Base-by-base conservation (phyloP, 2,329 filamentous ascomycete species). In the Parascedosporium putredinis region DNA sequence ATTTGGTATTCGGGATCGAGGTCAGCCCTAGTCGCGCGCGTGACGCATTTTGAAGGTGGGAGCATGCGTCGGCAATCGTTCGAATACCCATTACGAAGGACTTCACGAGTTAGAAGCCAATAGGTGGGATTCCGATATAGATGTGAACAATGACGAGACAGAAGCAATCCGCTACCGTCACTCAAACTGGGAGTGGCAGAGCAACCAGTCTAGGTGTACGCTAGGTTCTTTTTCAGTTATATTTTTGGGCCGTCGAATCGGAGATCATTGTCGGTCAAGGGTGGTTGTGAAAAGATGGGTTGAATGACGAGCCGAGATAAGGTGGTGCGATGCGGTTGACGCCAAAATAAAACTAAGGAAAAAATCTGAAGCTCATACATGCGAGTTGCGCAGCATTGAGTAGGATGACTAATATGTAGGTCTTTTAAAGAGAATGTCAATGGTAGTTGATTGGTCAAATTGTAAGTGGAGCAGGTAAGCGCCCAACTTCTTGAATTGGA, bases 31-130 rank as follows among this genome's bases (percentile, higher is more conserved):
- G 80, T 1, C 84, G 82, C n/a, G 86, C 88, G 60, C 82, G 82
- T 51, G 85, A 85, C 57, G 86, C 87, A 73, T 96, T 96, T 66
- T 93, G 87, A 51, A 96, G 76, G 71, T 95, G 89, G 57, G 88
- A 89, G 75, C 87, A 94, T 69, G 90, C 81, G 72, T 91, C 73
- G 59, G 81, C 76, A 55, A 95, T 77, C 67, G 84, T 80, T 62
- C 78, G 73, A 68, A 95, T 77, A 43, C 54, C 54, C 54, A 55
- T 55, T 40, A 27, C 51, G 38, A 31, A 14, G 16, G 14, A n/a
- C n/a, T 44, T 10, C 20, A 10, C 27, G 16, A 7, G 27, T 31
- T 31, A 12, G 7, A 7, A 7, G 27, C 7, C 7, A 31, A 31
- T 40, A 6, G 20, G 20, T 31, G 22, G 4, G 22, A n/a, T 20